Conservation (phyloP, 106 monocot species). For the Apostasia ramifera region DNA sequence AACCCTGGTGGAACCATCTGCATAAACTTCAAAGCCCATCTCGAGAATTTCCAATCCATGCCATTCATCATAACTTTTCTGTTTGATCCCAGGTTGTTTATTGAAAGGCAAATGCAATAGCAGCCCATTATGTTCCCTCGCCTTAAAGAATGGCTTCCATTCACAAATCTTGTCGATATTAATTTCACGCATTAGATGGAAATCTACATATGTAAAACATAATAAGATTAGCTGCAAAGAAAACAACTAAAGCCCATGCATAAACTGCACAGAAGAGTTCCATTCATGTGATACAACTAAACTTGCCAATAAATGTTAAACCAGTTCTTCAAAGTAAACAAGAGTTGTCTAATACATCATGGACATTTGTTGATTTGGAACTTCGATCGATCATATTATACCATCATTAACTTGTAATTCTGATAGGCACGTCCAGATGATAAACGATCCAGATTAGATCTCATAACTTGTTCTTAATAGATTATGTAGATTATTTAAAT, state of each 20-base stretch:
- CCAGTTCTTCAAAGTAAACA: too few species aligned
- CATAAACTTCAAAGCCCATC: slow-evolving; percentile 80
- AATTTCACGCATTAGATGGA: slow-evolving; percentile 66
- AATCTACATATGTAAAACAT: slow-evolving; percentile 35
- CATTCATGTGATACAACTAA: too few species aligned
- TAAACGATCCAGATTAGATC: too few species aligned
- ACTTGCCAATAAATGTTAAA: too few species aligned
- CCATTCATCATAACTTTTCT: slow-evolving; percentile 24
- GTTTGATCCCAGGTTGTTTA: slow-evolving; percentile 24
- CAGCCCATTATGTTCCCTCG: slow-evolving; percentile 40
- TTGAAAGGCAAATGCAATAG: slow-evolving; percentile 26
- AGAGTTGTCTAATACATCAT: too few species aligned
- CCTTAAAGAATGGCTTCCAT: slow-evolving; percentile 78
- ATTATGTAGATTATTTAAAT: too few species aligned
- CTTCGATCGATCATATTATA: too few species aligned
- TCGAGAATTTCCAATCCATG: slow-evolving; percentile 35
- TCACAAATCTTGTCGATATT: slow-evolving; percentile 68
- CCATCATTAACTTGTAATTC: too few species aligned
- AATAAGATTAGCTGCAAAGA: not conserved
- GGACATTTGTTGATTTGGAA: too few species aligned
- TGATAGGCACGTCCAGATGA: too few species aligned
- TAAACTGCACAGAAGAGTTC: too few species aligned
- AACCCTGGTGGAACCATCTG: slow-evolving; percentile 74
- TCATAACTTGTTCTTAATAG: too few species aligned
- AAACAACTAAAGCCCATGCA: not conserved